Conservation (phyloP, 2,329 filamentous ascomycete genomes). For the Aspergillus neotritici region DNA sequence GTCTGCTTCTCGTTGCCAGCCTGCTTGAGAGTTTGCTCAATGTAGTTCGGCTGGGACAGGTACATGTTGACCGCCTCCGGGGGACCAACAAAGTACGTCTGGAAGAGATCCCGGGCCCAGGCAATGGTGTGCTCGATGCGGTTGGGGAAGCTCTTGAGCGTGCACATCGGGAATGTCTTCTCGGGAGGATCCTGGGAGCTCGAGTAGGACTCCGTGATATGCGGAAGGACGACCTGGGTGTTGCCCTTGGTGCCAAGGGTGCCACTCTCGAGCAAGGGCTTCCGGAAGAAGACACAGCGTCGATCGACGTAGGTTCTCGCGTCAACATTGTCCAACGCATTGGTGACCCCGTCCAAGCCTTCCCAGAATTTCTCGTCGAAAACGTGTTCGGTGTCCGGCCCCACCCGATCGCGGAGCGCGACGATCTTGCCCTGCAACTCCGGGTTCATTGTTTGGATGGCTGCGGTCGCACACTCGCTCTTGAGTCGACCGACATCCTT, state of each 20-base stretch:
- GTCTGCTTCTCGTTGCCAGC: conserved; percentile 93
- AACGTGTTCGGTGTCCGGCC: conserved; percentile 82
- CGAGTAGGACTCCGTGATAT: conserved; percentile 92
- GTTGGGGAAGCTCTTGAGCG: conserved; percentile 93
- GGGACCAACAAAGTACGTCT: conserved; percentile 86
- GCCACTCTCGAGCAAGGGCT: conserved; percentile 90
- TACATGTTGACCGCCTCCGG: conserved; percentile 94
- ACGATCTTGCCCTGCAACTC: conserved; percentile 82
- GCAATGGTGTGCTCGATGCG: conserved; percentile 98
- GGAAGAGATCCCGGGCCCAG: conserved; percentile 94
- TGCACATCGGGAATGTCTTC: conserved; percentile 99
- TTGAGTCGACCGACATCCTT: conserved; percentile 94
- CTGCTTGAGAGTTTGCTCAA: conserved; percentile 81
- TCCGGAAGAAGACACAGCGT: conserved; percentile 96
- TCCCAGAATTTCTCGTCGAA: conserved; percentile 95
- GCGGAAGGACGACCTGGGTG: conserved; percentile 88
- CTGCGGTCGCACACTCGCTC: conserved; percentile 85
- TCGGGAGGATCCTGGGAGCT: conserved; percentile 95
- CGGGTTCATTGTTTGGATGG: conserved; percentile 94
- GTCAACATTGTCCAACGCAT: conserved; percentile 95
- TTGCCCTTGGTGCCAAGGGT: conserved; percentile 99
- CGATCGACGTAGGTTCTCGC: conserved; percentile 94
- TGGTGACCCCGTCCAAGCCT: conserved; percentile 82
- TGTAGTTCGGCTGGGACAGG: conserved; percentile 82
- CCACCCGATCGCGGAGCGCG: conserved; percentile 81